Evolutionary conservation across 192 early-diverging fungal species (phyloP), one percentile per base, ranked within the genome.

Genomic region (Backusella mclennaniae): DNA sequence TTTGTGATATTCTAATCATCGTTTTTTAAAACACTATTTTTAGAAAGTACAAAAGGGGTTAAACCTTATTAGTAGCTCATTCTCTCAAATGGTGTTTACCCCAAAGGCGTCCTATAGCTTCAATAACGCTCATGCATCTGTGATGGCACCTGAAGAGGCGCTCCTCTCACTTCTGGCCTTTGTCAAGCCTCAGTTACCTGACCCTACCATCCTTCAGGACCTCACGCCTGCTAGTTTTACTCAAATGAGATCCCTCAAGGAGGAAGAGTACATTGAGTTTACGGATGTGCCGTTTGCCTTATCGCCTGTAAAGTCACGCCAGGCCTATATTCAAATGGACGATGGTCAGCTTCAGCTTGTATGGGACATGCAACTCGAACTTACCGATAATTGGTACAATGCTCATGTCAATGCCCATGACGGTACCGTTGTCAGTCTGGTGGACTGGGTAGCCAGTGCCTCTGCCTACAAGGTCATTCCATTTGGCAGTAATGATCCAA

Each of bases 361-460:
- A 14, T 98, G 95, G 91, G 95, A 95, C 68, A 76, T 96, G 14
- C 85, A 92, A 59, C 74, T 95, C 23, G 91, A 96, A 77, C 89
- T 95, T 84, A 80, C 88, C 63, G 87, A 91, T 69, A 90, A 96
- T 81, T 96, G 94, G 93, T 91, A 89, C 85, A 87, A 92, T 75
- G 92, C 86, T 4, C 91, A 92, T 36, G 86, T 95, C 6, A 83
- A 91, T 70, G 84, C 90, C 0, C 77, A 85, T 36, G 79, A 75
- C 17, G 92, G 93, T 23, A 80, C 89, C 19, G 84, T 96, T 6
- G 71, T 92, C 44, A 78, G 87, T n/a, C 80, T 98, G n/a, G 83
- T 94, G 35, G 95, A 96, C 86, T 98, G 95, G 95, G 92, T 94
- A 14, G 78, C 90, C 12, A 87, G 94, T 72, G 91, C 90, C 6